These are phyloP conservation scores for Hondaea fermentalgiana DNA, from an alignment of 108 stramenopile genomes.

Conservation along the genomic window DNA sequence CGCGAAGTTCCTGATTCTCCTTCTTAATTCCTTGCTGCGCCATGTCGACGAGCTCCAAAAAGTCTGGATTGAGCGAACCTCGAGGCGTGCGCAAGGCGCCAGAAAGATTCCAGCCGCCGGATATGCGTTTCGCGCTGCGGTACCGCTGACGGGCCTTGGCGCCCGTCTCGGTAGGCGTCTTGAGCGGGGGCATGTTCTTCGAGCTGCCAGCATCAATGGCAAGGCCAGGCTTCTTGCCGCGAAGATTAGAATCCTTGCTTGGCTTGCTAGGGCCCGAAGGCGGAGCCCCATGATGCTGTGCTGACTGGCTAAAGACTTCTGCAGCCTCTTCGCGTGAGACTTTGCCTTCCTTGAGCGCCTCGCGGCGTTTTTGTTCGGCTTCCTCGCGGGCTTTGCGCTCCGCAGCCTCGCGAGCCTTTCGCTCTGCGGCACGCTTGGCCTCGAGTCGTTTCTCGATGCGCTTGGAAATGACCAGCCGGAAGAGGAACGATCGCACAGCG, in stretches of 20 bases:
- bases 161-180: neutral
- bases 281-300: neutral
- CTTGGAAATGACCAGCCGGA: neutral
- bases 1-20: neutral
- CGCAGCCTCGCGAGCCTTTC: neutral
- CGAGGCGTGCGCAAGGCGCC: slow-evolving; percentile 7
- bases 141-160: neutral
- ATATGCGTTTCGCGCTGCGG: neutral
- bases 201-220: neutral
- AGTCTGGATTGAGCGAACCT: neutral
- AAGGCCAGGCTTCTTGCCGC: neutral
- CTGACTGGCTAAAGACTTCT: neutral
- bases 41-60: neutral
- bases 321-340: neutral
- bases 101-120: neutral
- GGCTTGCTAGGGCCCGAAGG: neutral
- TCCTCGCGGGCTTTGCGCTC: neutral
- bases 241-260: neutral
- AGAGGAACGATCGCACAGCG: neutral
- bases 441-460: neutral
- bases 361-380: neutral
- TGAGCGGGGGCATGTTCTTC: neutral
- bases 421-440: neutral
- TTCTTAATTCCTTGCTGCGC: neutral
- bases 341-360: neutral